Conservation (phyloP, 2,329 filamentous ascomycete species). For the Lachnellula willkommii region DNA sequence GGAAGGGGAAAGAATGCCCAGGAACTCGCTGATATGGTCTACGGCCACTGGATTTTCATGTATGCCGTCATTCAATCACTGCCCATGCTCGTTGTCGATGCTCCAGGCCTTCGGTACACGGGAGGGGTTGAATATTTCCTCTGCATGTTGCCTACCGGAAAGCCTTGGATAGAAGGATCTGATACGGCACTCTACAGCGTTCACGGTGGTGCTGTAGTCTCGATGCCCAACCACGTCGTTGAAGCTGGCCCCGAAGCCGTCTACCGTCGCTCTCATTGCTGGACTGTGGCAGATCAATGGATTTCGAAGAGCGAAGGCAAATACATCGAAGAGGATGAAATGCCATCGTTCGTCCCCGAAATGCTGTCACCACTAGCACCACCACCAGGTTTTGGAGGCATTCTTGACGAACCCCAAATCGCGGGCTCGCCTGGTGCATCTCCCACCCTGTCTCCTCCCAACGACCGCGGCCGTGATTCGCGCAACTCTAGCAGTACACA, state of each 20-base stretch:
- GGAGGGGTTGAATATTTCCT: conserved; percentile 78
- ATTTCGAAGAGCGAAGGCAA: conserved; percentile 8
- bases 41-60: conserved; percentile 76
- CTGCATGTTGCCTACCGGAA: conserved; percentile 67
- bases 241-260: conserved; percentile 59
- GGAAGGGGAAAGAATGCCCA: conserved; percentile 56
- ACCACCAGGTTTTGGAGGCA: conserved; percentile 24
- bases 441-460: background rate
- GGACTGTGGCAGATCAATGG: conserved; percentile 60
- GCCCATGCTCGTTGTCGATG: conserved; percentile 72
- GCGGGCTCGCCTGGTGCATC: background rate
- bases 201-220: conserved; percentile 59
- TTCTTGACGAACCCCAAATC: conserved; percentile 14
- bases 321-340: background rate
- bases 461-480: background rate
- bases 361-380: conserved; percentile 22
- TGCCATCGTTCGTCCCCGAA: background rate
- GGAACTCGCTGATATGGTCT: conserved; percentile 66
- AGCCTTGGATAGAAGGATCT: conserved; percentile 66
- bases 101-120: conserved; percentile 61
- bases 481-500: background rate
- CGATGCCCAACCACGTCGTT: conserved; percentile 57
- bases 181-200: conserved; percentile 71
- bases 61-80: conserved; percentile 73
- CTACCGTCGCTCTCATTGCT: conserved; percentile 65